Conservation (phyloP, 306 rosid genomes). For the Quercus mongolica region DNA sequence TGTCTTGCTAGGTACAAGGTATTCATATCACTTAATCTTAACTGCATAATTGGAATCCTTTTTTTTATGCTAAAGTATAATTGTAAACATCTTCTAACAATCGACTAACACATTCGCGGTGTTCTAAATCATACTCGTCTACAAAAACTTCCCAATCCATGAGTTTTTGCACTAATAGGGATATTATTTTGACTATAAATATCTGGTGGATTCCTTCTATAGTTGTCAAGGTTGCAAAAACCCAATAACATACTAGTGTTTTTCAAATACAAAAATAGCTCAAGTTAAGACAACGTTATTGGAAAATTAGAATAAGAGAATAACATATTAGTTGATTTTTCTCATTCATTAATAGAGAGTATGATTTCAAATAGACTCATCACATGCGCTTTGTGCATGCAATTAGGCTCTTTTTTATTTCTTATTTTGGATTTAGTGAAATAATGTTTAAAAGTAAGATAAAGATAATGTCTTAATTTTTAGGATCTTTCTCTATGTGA, state of each 20-base stretch:
- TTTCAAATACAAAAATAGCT: too few relatives aligned
- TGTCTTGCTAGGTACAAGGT: not conserved
- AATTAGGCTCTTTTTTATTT: too few relatives aligned
- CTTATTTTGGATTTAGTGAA: too few relatives aligned
- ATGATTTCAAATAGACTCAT: too few relatives aligned
- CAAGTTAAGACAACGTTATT: too few relatives aligned
- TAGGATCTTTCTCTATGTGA: too few relatives aligned
- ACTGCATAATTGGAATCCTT: not conserved
- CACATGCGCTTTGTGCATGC: fast-evolving
- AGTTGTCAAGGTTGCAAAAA: slow-evolving; percentile 24
- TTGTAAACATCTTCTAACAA: slow-evolving; percentile 13
- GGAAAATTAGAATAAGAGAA: too few relatives aligned
- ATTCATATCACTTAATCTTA: not conserved
- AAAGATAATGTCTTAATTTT: too few relatives aligned
- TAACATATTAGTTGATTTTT: too few relatives aligned
- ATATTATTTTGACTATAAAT: not conserved
- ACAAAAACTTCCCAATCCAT: slow-evolving; percentile 5
- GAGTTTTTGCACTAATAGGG: not conserved
- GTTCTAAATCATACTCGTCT: not conserved
- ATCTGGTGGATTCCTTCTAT: slow-evolving; percentile 14
- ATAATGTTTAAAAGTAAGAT: too few relatives aligned
- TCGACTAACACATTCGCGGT: not conserved
- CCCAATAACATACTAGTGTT: slow-evolving; percentile 23
- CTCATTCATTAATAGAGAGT: too few relatives aligned
- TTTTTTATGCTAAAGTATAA: not conserved